These are phyloP conservation scores for Juncus inflexus DNA, from an alignment of 176 grass and related monocot genomes.

Conservation along the genomic window DNA sequence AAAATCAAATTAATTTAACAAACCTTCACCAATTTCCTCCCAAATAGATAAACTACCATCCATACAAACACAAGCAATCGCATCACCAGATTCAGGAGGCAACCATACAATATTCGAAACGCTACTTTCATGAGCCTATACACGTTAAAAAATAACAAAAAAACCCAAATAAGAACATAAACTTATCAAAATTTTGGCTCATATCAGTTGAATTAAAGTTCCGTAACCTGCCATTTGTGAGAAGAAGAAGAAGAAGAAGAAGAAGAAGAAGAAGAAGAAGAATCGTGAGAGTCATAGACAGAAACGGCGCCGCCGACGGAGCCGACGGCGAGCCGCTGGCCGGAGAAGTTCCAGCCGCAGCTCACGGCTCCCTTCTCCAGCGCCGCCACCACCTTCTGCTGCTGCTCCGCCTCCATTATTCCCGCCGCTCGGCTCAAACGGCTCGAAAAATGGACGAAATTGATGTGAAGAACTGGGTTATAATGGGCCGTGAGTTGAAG, in stretches of 20 bases:
- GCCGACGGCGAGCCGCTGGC: slow-evolving; percentile 66
- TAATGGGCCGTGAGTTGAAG: no score
- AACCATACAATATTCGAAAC: slow-evolving; percentile 61
- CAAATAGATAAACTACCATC: slow-evolving; percentile 85
- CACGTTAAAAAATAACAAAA: slow-evolving; percentile 14
- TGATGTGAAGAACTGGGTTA: no score
- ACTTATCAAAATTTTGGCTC: neutral
- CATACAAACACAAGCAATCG: slow-evolving; percentile 71
- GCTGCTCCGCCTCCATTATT: slow-evolving; percentile 34
- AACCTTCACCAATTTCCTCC: slow-evolving; percentile 79
- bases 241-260: slow-evolving; percentile 36
- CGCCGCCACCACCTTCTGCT: slow-evolving; percentile 50
- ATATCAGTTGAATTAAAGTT: slow-evolving; percentile 11
- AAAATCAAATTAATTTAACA: slow-evolving; percentile 17
- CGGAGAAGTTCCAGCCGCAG: slow-evolving; percentile 73
- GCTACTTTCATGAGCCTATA: slow-evolving; percentile 55
- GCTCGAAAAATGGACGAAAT: no score
- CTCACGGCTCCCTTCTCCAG: slow-evolving; percentile 52
- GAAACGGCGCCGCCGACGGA: slow-evolving; percentile 63
- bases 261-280: slow-evolving; percentile 39
- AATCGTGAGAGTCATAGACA: slow-evolving; percentile 54
- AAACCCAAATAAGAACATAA: neutral
- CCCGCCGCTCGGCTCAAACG: neutral
- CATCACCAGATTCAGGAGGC: slow-evolving; percentile 83
- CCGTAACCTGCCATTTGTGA: slow-evolving; percentile 70